phyloP scores from a whole-genome alignment of 1,284 basidiomycete species.

The Leccinum subspadiceum region DNA sequence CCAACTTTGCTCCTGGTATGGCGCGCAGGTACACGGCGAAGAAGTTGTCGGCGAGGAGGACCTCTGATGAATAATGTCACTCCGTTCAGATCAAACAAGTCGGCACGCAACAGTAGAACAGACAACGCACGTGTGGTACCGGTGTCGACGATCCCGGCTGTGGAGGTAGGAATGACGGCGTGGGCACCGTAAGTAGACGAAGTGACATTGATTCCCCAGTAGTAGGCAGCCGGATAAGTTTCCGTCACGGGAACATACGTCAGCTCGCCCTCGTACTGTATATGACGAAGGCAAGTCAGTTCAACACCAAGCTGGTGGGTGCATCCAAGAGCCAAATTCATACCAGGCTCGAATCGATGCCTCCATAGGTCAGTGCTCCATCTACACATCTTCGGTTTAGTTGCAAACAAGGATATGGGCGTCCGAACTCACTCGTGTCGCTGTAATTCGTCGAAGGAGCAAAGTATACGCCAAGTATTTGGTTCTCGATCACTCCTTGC shows the following conservation, averaged over 20 bases:
- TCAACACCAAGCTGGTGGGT: background rate
- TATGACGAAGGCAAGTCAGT: background rate
- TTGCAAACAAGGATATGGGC: background rate
- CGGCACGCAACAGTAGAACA: background rate
- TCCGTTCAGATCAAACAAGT: background rate
- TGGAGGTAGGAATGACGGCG: conserved; percentile 17
- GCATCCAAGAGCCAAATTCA: background rate
- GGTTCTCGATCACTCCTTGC: conserved; percentile 14
- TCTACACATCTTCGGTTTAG: conserved; percentile 14
- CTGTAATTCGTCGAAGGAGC: conserved; percentile 18
- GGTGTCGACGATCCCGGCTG: conserved; percentile 21
- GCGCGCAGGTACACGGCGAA: conserved; percentile 19
- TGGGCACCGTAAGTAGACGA: conserved; percentile 12
- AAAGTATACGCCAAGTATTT: conserved; percentile 27
- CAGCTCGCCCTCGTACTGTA: conserved; percentile 20
- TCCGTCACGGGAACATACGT: conserved; percentile 24
- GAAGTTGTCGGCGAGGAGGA: conserved; percentile 23
- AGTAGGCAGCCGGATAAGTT: conserved; percentile 18
- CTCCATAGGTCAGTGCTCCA: conserved; percentile 29
- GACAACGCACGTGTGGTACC: conserved; percentile 21
- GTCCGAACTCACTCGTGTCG: conserved; percentile 19
- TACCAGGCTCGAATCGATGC: conserved; percentile 22
- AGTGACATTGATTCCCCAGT: conserved; percentile 29
- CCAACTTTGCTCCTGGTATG: conserved; percentile 20
- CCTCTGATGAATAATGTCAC: conserved; percentile 6